Conservation (phyloP, 2,329 filamentous ascomycete species). For the Seiridium unicorne region DNA sequence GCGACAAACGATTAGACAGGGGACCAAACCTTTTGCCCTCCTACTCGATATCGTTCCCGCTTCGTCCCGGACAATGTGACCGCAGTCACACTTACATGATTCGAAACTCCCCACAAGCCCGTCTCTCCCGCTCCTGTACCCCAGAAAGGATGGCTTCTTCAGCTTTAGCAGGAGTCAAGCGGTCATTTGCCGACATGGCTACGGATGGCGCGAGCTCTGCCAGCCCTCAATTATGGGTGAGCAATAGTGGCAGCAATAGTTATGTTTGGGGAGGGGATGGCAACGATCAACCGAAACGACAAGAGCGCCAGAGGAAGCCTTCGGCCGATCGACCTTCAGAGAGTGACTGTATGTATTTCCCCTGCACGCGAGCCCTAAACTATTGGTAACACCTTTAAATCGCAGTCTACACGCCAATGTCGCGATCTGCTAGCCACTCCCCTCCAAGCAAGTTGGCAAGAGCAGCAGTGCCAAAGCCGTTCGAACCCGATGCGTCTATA, state of each 20-base stretch:
- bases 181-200: conserved; percentile 34
- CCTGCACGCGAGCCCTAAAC: not conserved
- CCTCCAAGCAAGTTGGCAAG: conserved; percentile 22
- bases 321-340: not conserved
- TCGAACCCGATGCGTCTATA: conserved; percentile 64
- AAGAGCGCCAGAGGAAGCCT: not conserved
- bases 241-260: not conserved
- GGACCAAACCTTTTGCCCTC: too few relatives aligned
- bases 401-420: not conserved
- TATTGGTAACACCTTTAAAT: not conserved
- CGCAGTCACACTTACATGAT: not conserved
- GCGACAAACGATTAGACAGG: too few relatives aligned
- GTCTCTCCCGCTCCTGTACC: not conserved
- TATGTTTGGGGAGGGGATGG: conserved; percentile 8
- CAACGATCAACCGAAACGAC: conserved; percentile 2
- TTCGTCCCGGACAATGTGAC: not conserved
- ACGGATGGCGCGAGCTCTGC: conserved; percentile 16
- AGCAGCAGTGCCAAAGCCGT: conserved; percentile 25
- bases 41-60: too few relatives aligned
- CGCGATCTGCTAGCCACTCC: conserved; percentile 13
- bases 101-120: not conserved
- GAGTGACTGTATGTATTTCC: not conserved
- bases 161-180: conserved; percentile 38
- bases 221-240: conserved; percentile 9
- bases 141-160: conserved; percentile 1